These are phyloP conservation scores for Cyberlindnera mycetangii DNA, from an alignment of 805 yeast species.

Conservation along the genomic window DNA sequence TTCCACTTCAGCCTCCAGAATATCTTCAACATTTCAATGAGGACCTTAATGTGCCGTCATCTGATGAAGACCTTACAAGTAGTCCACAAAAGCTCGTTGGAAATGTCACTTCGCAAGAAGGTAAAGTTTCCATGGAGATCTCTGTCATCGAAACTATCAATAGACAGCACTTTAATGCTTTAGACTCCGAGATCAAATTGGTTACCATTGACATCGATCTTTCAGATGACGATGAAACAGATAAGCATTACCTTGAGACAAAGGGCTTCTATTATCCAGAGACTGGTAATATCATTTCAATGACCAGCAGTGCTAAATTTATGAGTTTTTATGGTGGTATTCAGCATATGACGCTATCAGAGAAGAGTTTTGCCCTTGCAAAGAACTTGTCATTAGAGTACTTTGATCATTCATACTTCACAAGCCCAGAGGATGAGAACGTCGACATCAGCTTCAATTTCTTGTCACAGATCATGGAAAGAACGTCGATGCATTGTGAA, in stretches of 20 bases:
- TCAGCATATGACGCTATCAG: conserved; percentile 44
- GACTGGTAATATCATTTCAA: conserved; percentile 57
- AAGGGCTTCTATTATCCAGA: conserved; percentile 65
- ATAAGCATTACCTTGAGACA: conserved; percentile 48
- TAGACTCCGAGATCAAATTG: conserved; percentile 39
- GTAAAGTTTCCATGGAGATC: conserved; percentile 26
- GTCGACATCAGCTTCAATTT: conserved; percentile 25
- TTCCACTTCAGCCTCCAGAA: conserved; percentile 24
- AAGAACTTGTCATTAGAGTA: conserved; percentile 43
- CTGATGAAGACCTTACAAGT: not conserved
- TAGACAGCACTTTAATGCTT: conserved; percentile 30
- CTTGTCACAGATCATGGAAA: conserved; percentile 29
- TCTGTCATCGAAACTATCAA: conserved; percentile 19
- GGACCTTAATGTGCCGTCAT: conserved; percentile 13
- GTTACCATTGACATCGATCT: conserved; percentile 32
- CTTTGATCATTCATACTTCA: conserved; percentile 37
- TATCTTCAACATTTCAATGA: conserved; percentile 21
- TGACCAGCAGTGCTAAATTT: conserved; percentile 63
- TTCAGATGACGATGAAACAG: conserved; percentile 44
- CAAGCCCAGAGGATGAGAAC: conserved; percentile 16
- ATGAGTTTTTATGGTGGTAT: conserved; percentile 60
- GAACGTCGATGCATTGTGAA: conserved; percentile 56
- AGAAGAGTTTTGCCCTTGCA: conserved; percentile 42
- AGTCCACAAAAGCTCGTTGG: conserved; percentile 12
- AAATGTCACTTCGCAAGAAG: conserved; percentile 35